phyloP scores from a whole-genome alignment of 2,329 filamentous ascomycete species.

The Stagonosporopsis vannaccii region DNA sequence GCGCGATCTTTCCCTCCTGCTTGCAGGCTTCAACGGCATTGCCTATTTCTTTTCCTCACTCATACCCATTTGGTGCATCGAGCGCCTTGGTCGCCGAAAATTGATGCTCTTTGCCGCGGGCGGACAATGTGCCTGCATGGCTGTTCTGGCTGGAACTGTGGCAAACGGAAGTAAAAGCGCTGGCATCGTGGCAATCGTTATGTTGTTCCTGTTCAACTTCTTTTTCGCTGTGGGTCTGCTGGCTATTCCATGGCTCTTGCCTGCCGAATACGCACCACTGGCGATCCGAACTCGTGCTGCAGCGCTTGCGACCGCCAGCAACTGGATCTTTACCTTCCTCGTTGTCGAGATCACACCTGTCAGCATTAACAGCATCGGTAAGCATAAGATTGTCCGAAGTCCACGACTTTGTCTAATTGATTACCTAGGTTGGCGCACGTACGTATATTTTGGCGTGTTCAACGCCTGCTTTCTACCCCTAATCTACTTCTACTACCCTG shows the following conservation, averaged over 20 bases:
- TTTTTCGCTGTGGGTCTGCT: not conserved
- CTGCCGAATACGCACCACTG: not conserved
- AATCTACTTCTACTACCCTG: not conserved
- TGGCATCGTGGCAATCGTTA: not conserved
- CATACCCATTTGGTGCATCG: slow-evolving; percentile 50
- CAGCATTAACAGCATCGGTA: slow-evolving; percentile 21
- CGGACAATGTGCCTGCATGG: slow-evolving; percentile 25
- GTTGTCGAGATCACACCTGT: slow-evolving; percentile 20
- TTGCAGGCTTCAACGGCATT: slow-evolving; percentile 12
- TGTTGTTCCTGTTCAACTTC: not conserved
- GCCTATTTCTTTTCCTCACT: slow-evolving; percentile 51
- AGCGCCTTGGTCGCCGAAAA: slow-evolving; percentile 42
- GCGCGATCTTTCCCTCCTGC: not conserved
- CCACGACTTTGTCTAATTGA: not conserved
- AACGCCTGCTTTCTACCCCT: not conserved
- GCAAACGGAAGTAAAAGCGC: not conserved
- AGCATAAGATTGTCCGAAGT: not conserved
- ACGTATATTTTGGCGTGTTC: not conserved
- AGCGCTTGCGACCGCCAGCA: slow-evolving; percentile 14
- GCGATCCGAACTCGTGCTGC: not conserved
- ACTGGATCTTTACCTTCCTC: slow-evolving; percentile 18
- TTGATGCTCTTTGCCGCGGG: slow-evolving; percentile 42
- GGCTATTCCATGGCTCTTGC: not conserved
- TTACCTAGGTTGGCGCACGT: slow-evolving; percentile 20
- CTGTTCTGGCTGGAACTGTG: not conserved